Evolutionary conservation across 148 eudicot genomes (phyloP).

Genomic region (Fallopia convolvulus): DNA sequence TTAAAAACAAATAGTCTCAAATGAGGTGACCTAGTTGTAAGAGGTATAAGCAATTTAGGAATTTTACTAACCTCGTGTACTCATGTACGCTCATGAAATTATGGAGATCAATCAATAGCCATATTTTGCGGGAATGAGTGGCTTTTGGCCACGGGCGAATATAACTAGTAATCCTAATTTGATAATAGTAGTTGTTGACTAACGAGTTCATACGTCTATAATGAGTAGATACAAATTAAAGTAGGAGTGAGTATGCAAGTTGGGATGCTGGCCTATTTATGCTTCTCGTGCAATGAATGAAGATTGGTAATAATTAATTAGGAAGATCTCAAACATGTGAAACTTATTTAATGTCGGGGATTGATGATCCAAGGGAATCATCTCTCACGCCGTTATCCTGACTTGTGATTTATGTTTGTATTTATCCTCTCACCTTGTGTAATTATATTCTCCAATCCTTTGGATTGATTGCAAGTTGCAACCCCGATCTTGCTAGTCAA

Average conservation of each 20-base stretch:
- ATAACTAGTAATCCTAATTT: too few species aligned
- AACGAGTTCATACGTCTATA: not conserved
- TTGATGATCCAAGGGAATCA: not conserved
- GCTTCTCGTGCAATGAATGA: not conserved
- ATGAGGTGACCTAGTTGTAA: too few species aligned
- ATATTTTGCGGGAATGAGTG: too few species aligned
- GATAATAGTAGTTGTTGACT: not conserved
- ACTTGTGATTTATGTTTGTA: slow-evolving; percentile 10
- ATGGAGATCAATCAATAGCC: too few species aligned
- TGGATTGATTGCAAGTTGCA: not conserved
- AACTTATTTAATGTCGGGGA: not conserved
- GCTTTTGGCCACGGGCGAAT: too few species aligned
- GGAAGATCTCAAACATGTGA: not conserved
- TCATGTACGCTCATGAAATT: too few species aligned
- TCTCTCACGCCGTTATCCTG: slow-evolving; percentile 1
- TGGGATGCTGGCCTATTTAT: not conserved
- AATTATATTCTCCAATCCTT: not conserved
- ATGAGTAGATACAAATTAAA: too few species aligned
- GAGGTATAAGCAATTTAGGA: too few species aligned
- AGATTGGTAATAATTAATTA: not conserved
- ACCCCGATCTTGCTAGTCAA: not conserved
- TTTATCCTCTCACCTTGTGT: not conserved
- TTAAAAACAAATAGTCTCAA: too few species aligned
- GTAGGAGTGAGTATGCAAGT: too few species aligned
- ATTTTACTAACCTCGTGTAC: too few species aligned